These are phyloP conservation scores for Sclerotinia glacialis DNA, from an alignment of 2,329 filamentous ascomycete genomes.

Conservation along the genomic window DNA sequence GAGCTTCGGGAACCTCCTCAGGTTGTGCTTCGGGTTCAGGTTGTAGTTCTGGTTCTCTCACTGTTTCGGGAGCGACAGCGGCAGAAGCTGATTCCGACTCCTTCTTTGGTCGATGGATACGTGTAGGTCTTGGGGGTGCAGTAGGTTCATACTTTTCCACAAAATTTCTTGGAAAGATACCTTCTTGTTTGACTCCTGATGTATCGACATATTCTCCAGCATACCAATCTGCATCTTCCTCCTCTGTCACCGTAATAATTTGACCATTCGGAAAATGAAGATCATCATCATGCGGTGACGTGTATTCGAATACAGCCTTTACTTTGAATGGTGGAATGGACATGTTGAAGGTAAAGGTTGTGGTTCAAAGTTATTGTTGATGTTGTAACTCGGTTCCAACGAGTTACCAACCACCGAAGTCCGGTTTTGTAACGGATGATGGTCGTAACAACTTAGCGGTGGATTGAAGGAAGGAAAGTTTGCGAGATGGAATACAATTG, in stretches of 20 bases:
- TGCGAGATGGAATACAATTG: slow-evolving; percentile 9
- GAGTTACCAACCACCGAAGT: slow-evolving; percentile 31
- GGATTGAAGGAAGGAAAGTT: slow-evolving; percentile 9
- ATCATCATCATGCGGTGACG: slow-evolving; percentile 90
- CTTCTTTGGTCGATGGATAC: slow-evolving; percentile 66
- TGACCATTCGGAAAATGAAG: slow-evolving; percentile 82
- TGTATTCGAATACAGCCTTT: slow-evolving; percentile 93
- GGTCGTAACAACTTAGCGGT: slow-evolving; percentile 12
- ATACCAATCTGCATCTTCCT: slow-evolving; percentile 94
- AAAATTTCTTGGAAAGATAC: slow-evolving; percentile 94
- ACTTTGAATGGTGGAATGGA: slow-evolving; percentile 78
- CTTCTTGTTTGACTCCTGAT: slow-evolving; percentile 70
- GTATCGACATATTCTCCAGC: slow-evolving; percentile 81
- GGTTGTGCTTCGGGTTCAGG: slow-evolving; percentile 42
- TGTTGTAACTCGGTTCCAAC: slow-evolving; percentile 19
- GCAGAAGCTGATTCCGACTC: slow-evolving; percentile 39
- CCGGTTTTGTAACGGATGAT: slow-evolving; percentile 23
- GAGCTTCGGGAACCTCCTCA: slow-evolving; percentile 42
- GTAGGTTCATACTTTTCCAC: slow-evolving; percentile 94
- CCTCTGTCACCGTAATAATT: slow-evolving; percentile 88
- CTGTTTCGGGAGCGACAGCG: slow-evolving; percentile 40
- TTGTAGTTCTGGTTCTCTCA: slow-evolving; percentile 38
- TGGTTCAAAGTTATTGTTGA: slow-evolving; percentile 15
- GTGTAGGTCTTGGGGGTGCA: slow-evolving; percentile 79
- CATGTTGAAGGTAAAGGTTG: slow-evolving; percentile 50